phyloP scores from a whole-genome alignment of 2,329 filamentous ascomycete species.

The Orbilia blumenaviensis region DNA sequence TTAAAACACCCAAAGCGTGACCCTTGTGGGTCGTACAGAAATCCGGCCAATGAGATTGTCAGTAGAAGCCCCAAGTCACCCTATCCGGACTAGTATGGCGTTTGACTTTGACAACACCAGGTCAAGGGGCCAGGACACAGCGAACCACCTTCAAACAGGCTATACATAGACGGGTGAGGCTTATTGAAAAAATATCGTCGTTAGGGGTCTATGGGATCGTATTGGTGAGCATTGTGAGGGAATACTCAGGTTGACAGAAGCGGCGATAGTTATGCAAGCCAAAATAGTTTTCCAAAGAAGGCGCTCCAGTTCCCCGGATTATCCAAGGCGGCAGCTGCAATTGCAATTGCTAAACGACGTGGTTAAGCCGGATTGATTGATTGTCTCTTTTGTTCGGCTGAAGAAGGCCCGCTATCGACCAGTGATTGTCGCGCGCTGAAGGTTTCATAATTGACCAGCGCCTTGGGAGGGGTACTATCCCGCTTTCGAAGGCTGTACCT shows the following conservation, averaged over 20 bases:
- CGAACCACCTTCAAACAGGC: slow-evolving; percentile 35
- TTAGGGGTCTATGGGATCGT: neutral
- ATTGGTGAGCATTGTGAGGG: slow-evolving; percentile 21
- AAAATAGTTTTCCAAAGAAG: slow-evolving; percentile 4
- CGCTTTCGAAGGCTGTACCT: slow-evolving; percentile 5
- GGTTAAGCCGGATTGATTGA: neutral
- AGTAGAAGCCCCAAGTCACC: slow-evolving; percentile 9
- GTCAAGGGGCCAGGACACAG: slow-evolving; percentile 8
- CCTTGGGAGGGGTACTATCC: slow-evolving; percentile 28
- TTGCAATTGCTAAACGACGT: neutral
- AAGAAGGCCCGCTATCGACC: slow-evolving; percentile 20
- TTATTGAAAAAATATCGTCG: slow-evolving; percentile 6
- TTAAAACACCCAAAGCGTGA: slow-evolving; percentile 28
- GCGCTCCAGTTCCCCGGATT: neutral
- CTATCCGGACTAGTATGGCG: slow-evolving; percentile 14
- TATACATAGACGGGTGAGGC: slow-evolving; percentile 36
- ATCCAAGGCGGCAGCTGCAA: neutral
- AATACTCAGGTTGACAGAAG: neutral
- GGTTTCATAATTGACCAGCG: slow-evolving; percentile 47
- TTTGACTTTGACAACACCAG: slow-evolving; percentile 15
- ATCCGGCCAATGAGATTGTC: slow-evolving; percentile 29
- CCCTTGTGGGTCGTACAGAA: slow-evolving; percentile 44
- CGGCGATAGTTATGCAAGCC: neutral
- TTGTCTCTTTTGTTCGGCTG: slow-evolving; percentile 8
- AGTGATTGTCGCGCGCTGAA: slow-evolving; percentile 52